A percentile compares a stretch with the other conserved stretches of the same genome.
phyloP scores from a whole-genome alignment of 1,139 yeast species.

The Candida freyschussii region DNA sequence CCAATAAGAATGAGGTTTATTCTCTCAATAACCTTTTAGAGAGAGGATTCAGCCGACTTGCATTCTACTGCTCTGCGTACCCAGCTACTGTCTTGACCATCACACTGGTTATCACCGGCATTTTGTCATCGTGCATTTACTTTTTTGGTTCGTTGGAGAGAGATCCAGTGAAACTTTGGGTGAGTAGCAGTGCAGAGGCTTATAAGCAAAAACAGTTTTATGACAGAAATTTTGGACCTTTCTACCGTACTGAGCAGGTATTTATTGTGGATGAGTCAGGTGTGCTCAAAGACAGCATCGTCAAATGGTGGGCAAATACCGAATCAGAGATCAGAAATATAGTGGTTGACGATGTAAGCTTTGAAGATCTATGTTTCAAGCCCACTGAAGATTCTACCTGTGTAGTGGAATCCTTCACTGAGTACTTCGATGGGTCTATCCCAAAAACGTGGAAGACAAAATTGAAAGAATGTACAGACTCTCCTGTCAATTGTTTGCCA shows the following conservation, averaged over 20 bases:
- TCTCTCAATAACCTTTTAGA: conserved; percentile 41
- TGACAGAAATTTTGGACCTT: conserved; percentile 84
- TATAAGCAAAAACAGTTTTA: conserved; percentile 63
- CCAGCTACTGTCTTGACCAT: conserved; percentile 52
- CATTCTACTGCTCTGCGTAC: conserved; percentile 50
- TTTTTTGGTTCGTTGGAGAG: conserved; percentile 59
- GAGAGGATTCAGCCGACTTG: conserved; percentile 42
- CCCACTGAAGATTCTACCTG: conserved; percentile 73
- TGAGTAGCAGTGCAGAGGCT: conserved; percentile 72
- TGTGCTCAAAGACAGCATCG: conserved; percentile 50
- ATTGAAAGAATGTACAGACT: conserved; percentile 56
- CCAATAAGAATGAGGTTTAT: conserved; percentile 30
- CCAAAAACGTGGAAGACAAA: conserved; percentile 58
- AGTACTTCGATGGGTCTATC: conserved; percentile 72
- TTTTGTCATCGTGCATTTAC: conserved; percentile 50
- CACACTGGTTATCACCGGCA: conserved; percentile 39
- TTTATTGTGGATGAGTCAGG: conserved; percentile 67
- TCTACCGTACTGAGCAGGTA: conserved; percentile 83
- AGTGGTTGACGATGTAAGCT: conserved; percentile 27
- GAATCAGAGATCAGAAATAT: conserved; percentile 50
- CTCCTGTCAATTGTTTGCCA: conserved; percentile 90
- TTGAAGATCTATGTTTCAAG: conserved; percentile 75
- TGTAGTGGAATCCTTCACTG: conserved; percentile 86
- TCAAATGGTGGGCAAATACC: conserved; percentile 84
- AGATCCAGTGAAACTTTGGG: conserved; percentile 85